These are phyloP conservation scores for Calvatia gigantea DNA, from an alignment of 768 basidiomycete genomes.

Conservation along the genomic window DNA sequence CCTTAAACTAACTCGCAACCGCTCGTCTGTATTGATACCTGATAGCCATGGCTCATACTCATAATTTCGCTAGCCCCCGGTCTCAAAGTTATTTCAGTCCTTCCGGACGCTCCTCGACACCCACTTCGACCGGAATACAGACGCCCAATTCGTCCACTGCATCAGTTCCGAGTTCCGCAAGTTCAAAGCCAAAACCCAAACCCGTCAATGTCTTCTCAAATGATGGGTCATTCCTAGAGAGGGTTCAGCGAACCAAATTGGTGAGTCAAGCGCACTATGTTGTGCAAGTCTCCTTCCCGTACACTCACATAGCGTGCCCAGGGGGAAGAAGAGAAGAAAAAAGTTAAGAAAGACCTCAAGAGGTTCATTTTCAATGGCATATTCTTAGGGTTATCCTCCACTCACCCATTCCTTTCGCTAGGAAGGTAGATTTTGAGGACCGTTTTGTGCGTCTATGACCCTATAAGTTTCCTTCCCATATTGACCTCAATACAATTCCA, in stretches of 20 bases:
- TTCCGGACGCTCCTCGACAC: neutral
- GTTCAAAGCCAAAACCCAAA: conserved; percentile 37
- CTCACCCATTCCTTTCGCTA: conserved; percentile 25
- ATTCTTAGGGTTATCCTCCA: neutral
- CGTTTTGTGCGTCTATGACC: conserved; percentile 48
- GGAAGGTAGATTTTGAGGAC: conserved; percentile 58
- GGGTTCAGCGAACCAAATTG: conserved; percentile 56
- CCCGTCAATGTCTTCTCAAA: conserved; percentile 59
- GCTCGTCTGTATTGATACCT: no score
- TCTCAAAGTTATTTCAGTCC: neutral
- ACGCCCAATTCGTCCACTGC: neutral
- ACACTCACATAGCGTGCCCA: conserved; percentile 17
- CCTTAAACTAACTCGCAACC: neutral
- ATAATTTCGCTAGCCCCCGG: neutral
- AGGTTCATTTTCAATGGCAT: conserved; percentile 32
- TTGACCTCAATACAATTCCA: neutral
- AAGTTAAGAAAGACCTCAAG: conserved; percentile 45
- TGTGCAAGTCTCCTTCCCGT: neutral
- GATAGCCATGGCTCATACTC: neutral
- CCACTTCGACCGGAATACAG: neutral
- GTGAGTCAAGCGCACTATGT: conserved; percentile 27
- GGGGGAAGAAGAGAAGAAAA: conserved; percentile 60
- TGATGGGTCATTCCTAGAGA: conserved; percentile 66
- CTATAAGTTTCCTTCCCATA: neutral
- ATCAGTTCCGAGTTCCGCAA: neutral